Evolutionary conservation across 176 grass and related monocot genomes (phyloP), one percentile per base, ranked within the genome.

Genomic region (Carex parvula): DNA sequence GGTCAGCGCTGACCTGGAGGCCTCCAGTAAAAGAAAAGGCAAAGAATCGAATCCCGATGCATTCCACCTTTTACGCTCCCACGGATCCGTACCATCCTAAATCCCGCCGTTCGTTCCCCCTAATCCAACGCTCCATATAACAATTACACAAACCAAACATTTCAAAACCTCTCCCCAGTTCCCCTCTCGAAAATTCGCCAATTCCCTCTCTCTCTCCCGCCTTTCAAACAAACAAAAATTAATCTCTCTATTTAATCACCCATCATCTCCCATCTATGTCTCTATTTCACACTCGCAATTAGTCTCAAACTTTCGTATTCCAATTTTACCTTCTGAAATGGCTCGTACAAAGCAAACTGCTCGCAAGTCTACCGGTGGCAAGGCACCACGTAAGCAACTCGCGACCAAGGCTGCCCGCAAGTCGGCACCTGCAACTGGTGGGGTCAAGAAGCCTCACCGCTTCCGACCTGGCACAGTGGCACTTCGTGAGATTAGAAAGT

Each of bases 271-370:
- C 8, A 48, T 22, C 59, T 2, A 9, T 22, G 0, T 11, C 59
- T 22, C 1, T 6, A 29, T 29, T 52, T 50, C 2, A 50, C 46
- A 12, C 46, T 50, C 29, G 29, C 29, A 29, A 29, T 29, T 29
- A 29, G 29, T 29, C 29, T 29, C 29, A 29, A 2, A 44, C 24
- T 21, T 53, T 12, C 46, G 46, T 2, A 12, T 50, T 12, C 10
- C 9, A 2, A 50, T 2, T 12, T 50, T 50, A 12, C 22, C 8
- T 10, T 29, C 4, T 32, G 18, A 16, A 13, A 92, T 95, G 93
- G 93, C 93, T 39, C 76, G 90, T 24, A 95, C 89, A 1, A 95
- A 95, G 89, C 93, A 95, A 89, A 95, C 93, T 1, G 93, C 90
- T 6, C 14, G 93, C 1, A 95, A 95, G 85, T 95, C 90, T 0